Conservation (phyloP, 2,329 filamentous ascomycete species). For the Alternaria burnsii region DNA sequence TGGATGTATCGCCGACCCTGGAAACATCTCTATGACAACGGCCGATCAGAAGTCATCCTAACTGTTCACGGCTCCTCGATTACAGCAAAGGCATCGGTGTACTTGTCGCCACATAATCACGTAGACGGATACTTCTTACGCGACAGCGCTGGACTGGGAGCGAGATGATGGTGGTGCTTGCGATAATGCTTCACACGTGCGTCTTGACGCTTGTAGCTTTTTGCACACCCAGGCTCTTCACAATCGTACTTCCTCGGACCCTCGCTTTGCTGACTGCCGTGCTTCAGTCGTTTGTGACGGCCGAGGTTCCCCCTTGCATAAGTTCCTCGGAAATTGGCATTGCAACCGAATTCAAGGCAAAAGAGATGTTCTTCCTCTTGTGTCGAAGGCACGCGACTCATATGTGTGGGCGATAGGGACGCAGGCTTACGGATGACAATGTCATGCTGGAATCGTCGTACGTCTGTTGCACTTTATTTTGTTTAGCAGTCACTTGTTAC, state of each 20-base stretch:
- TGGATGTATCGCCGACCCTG: background rate
- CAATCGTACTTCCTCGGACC: background rate
- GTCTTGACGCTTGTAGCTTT: constrained; percentile 14
- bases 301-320: constrained; percentile 8
- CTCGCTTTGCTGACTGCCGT: background rate
- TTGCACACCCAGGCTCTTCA: background rate
- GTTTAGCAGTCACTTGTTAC: background rate
- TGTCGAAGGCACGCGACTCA: background rate
- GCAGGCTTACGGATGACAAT: background rate
- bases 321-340: background rate
- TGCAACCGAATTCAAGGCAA: background rate
- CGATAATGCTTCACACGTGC: constrained; percentile 21
- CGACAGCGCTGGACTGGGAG: background rate
- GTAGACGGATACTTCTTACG: background rate
- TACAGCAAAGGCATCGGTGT: background rate
- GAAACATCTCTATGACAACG: background rate
- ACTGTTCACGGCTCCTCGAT: background rate
- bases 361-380: fast-evolving
- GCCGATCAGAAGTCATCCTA: background rate
- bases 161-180: constrained; percentile 1
- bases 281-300: constrained; percentile 11
- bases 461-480: background rate
- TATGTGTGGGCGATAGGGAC: background rate
- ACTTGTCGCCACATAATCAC: background rate
- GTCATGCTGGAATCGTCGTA: background rate